Evolutionary conservation across 441 rosid species (phyloP).

Genomic region (Rhodomyrtus psidioides): DNA sequence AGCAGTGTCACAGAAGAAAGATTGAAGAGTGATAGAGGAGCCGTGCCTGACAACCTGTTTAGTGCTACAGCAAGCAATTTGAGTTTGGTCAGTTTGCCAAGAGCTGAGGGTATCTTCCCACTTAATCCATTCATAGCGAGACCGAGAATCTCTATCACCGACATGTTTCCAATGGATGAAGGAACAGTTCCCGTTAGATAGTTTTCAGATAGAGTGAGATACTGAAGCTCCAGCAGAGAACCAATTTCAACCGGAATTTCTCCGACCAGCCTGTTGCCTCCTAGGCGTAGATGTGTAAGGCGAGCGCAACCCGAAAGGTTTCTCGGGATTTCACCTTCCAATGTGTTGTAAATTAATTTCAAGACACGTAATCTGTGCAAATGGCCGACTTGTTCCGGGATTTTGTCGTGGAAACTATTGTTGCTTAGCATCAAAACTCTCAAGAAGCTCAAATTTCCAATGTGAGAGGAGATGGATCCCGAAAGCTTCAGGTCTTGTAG

Average conservation of each 20-base stretch:
- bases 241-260: too few relatives aligned
- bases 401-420: too few relatives aligned
- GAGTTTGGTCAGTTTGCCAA: background rate
- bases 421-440: background rate
- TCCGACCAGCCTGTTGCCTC: too few relatives aligned
- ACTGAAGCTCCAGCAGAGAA: too few relatives aligned
- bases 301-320: background rate
- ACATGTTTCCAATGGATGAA: too few relatives aligned
- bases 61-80: fast-evolving
- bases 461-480: background rate
- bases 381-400: background rate
- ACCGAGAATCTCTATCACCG: too few relatives aligned
- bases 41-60: background rate
- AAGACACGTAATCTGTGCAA: background rate
- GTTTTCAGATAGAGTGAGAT: too few relatives aligned
- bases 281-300: too few relatives aligned
- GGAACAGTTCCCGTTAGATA: too few relatives aligned
- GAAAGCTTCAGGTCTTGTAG: background rate
- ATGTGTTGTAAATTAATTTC: fast-evolving
- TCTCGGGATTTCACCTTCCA: background rate
- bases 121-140: background rate
- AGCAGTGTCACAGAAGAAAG: background rate
- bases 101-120: background rate
- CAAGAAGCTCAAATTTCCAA: background rate
- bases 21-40: background rate